Percentiles rank a stretch among this genome's conserved stretches.
Conservation (phyloP, 2,329 filamentous ascomycete genomes). For the Calonectria pauciramosa region DNA sequence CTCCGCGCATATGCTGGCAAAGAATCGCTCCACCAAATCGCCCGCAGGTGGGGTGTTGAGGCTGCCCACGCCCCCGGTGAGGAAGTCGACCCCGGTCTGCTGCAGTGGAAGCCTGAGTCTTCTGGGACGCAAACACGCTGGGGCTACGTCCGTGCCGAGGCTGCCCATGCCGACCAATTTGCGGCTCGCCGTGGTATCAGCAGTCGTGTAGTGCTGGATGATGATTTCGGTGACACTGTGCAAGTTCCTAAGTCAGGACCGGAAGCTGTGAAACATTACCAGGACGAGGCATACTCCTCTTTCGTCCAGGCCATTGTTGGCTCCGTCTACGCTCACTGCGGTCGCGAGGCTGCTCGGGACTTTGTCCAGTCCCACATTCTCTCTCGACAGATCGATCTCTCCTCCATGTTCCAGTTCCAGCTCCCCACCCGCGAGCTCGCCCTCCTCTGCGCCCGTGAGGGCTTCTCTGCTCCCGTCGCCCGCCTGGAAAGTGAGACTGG, state of each 20-base stretch:
- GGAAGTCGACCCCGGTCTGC: constrained; percentile 91
- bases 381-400: constrained; percentile 81
- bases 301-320: constrained; percentile 90
- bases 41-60: constrained; percentile 93
- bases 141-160: constrained; percentile 67
- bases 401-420: constrained; percentile 85
- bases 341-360: constrained; percentile 80
- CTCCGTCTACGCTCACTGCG: constrained; percentile 87
- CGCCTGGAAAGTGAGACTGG: constrained; percentile 93
- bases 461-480: constrained; percentile 89
- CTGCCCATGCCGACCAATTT: constrained; percentile 55
- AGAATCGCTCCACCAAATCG: constrained; percentile 79
- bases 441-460: constrained; percentile 87
- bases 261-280: constrained; percentile 73
- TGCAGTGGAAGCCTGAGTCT: constrained; percentile 79
- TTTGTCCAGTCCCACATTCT: constrained; percentile 91
- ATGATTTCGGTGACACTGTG: constrained; percentile 82
- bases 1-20: constrained; percentile 87
- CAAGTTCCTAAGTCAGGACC: constrained; percentile 40
- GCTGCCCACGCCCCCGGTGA: constrained; percentile 86
- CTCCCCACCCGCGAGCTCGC: constrained; percentile 87
- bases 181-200: constrained; percentile 77
- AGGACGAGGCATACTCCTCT: constrained; percentile 78
- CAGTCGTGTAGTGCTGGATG: constrained; percentile 83
- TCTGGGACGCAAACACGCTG: constrained; percentile 61